These are phyloP conservation scores for Cladosporium sp. DNA, from an alignment of 2,329 filamentous ascomycete genomes.

Conservation along the genomic window DNA sequence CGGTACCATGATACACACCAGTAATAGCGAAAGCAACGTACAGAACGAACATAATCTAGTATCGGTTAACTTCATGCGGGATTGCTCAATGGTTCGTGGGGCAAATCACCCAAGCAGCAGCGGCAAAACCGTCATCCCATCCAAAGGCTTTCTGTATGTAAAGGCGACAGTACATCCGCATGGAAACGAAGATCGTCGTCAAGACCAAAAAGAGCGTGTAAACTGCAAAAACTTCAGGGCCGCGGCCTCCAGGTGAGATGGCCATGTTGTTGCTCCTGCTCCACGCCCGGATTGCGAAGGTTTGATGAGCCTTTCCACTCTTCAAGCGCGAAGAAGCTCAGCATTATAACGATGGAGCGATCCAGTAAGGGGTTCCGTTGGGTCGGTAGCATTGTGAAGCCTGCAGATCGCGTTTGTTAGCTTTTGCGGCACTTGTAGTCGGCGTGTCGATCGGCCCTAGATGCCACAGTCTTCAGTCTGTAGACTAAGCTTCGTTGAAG, in stretches of 20 bases:
- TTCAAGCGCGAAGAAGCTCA: neutral
- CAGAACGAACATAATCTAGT: constrained; percentile 14
- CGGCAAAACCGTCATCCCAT: constrained; percentile 11
- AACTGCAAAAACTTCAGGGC: constrained; percentile 13
- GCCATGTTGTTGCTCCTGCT: neutral
- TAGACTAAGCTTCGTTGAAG: neutral
- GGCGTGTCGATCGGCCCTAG: neutral
- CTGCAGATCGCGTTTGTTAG: neutral
- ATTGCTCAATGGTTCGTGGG: neutral
- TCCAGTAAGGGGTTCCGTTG: neutral
- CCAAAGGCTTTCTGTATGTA: constrained; percentile 13
- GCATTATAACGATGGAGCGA: neutral
- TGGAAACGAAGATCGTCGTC: constrained; percentile 13
- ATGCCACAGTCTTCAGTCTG: neutral
- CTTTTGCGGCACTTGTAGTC: neutral
- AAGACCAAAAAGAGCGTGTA: constrained; percentile 14
- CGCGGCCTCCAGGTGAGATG: constrained; percentile 13
- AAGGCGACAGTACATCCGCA: constrained; percentile 15
- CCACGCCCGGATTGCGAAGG: neutral
- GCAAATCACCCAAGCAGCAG: constrained; percentile 12
- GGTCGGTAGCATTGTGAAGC: neutral
- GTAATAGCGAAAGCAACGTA: constrained; percentile 13
- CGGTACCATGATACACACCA: constrained; percentile 15
- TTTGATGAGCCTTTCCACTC: neutral
- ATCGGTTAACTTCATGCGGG: neutral